A percentile compares a stretch with the other conserved stretches of the same genome.
phyloP scores from a whole-genome alignment of 306 rosid species.

The Cyclanthera cordifolia region DNA sequence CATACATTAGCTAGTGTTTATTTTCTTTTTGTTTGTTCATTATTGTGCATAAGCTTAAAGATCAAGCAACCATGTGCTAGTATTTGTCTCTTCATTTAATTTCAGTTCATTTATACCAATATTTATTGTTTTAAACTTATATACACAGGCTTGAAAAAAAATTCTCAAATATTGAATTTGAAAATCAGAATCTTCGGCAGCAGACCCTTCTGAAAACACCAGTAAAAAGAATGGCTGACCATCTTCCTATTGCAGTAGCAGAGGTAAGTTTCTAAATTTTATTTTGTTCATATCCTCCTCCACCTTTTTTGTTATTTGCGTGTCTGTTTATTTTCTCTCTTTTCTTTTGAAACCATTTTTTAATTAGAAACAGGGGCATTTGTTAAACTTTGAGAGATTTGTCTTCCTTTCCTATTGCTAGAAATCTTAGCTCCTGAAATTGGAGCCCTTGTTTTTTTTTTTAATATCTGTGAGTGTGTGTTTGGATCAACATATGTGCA shows the following conservation, averaged over 20 bases:
- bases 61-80: neutral
- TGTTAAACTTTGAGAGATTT: neutral
- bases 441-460: neutral
- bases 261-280: conserved; percentile 31
- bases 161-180: conserved; percentile 65
- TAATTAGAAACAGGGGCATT: neutral
- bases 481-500: no score
- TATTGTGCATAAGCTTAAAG: neutral
- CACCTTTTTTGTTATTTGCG: neutral
- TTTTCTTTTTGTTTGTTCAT: neutral
- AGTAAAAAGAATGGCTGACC: conserved; percentile 48
- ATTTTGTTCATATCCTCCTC: conserved; percentile 2
- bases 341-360: neutral
- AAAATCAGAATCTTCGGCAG: conserved; percentile 79
- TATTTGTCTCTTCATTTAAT: neutral
- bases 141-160: conserved; percentile 83
- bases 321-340: neutral
- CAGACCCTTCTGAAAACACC: conserved; percentile 48
- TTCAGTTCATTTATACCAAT: conserved; percentile 19
- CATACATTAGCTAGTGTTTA: neutral
- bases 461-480: no score
- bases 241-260: conserved; percentile 35
- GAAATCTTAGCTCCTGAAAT: neutral
- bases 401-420: neutral
- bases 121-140: conserved; percentile 17